A percentile compares a stretch with the other conserved stretches of the same genome.
These are phyloP conservation scores for Oldenlandia corymbosa DNA, from an alignment of 257 asterid genomes.

Conservation along the genomic window DNA sequence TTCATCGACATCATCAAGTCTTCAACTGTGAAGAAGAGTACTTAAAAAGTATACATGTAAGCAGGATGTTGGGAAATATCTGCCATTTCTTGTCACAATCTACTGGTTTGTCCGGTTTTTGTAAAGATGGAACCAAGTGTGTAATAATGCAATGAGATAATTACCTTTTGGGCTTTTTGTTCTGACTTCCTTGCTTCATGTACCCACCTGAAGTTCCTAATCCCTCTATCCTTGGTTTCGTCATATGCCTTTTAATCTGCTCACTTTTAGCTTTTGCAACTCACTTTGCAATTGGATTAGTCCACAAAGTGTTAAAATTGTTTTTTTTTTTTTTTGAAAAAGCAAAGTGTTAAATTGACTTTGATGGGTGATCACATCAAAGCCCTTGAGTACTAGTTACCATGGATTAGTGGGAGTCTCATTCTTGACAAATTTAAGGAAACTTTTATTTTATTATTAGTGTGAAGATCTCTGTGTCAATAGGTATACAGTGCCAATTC, in stretches of 20 bases:
- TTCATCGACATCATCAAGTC: slow-evolving; percentile 38
- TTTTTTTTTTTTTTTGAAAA: no score
- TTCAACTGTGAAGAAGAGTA: slow-evolving; percentile 22
- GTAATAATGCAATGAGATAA: neutral
- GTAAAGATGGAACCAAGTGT: neutral
- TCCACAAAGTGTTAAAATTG: neutral
- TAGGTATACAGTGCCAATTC: neutral
- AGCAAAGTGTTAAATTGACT: neutral
- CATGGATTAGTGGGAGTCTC: neutral
- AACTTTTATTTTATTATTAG: no score
- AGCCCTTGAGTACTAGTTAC: neutral
- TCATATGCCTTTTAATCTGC: neutral
- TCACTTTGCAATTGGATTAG: neutral
- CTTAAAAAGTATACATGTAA: slow-evolving; percentile 4
- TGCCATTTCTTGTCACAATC: neutral
- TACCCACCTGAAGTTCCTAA: neutral
- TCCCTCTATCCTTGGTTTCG: neutral
- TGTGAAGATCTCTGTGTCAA: no score
- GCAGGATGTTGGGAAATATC: neutral
- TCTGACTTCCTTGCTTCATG: neutral
- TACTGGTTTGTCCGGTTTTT: neutral
- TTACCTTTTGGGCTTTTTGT: neutral
- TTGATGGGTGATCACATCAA: neutral
- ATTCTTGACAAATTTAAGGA: neutral
- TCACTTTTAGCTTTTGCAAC: neutral